phyloP scores from a whole-genome alignment of 441 rosid genomes.

The Theobroma grandiflorum region DNA sequence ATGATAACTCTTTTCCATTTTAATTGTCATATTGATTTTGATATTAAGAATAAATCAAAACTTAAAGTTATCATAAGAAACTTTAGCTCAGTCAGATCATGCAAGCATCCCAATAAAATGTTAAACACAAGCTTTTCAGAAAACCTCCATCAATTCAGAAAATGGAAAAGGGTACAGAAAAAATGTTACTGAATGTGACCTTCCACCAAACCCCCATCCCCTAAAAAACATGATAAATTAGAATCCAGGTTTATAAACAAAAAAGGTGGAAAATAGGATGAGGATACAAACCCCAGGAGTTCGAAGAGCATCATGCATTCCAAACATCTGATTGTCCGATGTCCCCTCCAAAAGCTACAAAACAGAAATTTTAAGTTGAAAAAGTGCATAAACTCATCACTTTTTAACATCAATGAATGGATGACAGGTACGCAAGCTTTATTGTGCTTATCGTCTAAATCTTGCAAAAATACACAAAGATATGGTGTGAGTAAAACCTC shows the following conservation, averaged over 20 bases:
- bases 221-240: not conserved
- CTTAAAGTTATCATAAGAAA: not conserved
- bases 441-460: not conserved
- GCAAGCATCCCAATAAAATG: not conserved
- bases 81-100: not conserved
- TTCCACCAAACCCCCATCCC: not conserved
- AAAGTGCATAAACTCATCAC: not conserved
- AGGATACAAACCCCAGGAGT: constrained; percentile 80
- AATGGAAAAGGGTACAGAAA: not conserved
- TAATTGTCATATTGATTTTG: not conserved
- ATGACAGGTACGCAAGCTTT: constrained; percentile 12
- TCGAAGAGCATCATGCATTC: constrained; percentile 55
- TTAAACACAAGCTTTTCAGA: not conserved
- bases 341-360: constrained; percentile 65
- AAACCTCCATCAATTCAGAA: not conserved
- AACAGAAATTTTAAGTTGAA: constrained; percentile 20
- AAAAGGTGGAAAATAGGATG: not conserved
- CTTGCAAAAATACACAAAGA: not conserved
- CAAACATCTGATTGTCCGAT: constrained; percentile 53
- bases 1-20: not conserved
- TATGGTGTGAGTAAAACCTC: not conserved
- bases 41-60: not conserved
- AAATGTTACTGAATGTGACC: not conserved
- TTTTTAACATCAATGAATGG: constrained; percentile 11
- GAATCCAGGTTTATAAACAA: not conserved